Base-by-base conservation (phyloP, 768 basidiomycete genomes). In the Lepiota venenata region DNA sequence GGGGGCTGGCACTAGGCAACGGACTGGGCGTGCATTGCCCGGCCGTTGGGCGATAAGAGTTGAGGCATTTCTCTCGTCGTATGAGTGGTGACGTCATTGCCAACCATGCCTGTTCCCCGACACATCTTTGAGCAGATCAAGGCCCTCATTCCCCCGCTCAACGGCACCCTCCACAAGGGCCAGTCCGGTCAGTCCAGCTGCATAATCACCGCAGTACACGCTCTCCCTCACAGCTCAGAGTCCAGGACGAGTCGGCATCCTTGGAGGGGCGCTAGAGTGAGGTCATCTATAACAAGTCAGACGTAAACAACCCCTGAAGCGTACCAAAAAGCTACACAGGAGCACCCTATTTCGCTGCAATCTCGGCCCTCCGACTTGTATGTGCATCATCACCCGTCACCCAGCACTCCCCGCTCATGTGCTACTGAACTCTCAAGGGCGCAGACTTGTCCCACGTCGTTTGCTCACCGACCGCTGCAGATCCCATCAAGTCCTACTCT, bases 401-500 rank as follows among this genome's bases (percentile, higher is more conserved):
- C 37, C 36, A 40, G 37, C 29, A 37, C 9, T 20, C 40, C 38
- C 42, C 14, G 18, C 25, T 22, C 6, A 46, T 14, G 11, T 15
- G 10, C 39, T 47, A 20, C 51, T 49, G 38, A 42, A 39, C 47
- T 35, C 42, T 54, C 38, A n/a, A 91, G 91, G 95, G 95, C 32
- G 91, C 88, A 46, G 96, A 98, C 69, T 77, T 98, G 18, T 94
- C 95, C 20, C 97, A 98, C 77, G 92, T 98, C 55, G 96, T 98
- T 52, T 99, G 97, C 71, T 87, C 95, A 5, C 96, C 96, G 0
- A 84, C 83, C 0, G 96, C 97, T 5, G 93, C 93, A 22, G 79
- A 79, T 4, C 88, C 93, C 42, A 99, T 99, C 77, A 99, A 99
- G 72, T 88, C 91, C 0, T 99, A 98, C 68, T 95, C 92, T 3